phyloP scores from a whole-genome alignment of 1,284 basidiomycete species.

The Abortiporus biennis region DNA sequence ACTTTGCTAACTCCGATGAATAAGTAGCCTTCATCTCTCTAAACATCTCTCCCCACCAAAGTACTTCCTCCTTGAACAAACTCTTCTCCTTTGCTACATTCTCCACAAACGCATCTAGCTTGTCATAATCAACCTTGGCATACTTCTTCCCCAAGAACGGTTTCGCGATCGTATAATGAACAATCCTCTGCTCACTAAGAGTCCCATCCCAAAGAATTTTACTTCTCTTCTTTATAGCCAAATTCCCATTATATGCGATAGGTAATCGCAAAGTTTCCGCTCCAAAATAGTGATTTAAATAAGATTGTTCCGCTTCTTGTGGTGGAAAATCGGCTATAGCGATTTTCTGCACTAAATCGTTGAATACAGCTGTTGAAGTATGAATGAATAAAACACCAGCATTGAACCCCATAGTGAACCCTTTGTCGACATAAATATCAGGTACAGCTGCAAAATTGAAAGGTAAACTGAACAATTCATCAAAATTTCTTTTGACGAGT shows the following conservation, averaged over 20 bases:
- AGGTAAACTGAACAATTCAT: conserved; percentile 38
- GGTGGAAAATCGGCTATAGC: conserved; percentile 28
- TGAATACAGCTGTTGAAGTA: conserved; percentile 26
- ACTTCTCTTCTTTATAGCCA: conserved; percentile 34
- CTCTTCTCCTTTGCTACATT: conserved; percentile 26
- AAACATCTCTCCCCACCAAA: conserved; percentile 12
- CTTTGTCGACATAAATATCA: conserved; percentile 30
- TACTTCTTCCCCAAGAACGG: conserved; percentile 26
- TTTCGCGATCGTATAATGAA: conserved; percentile 37
- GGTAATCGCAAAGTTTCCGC: conserved; percentile 32
- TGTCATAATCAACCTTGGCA: conserved; percentile 21
- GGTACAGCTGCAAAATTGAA: conserved; percentile 38
- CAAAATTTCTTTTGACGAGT: conserved; percentile 34
- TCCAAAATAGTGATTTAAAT: conserved; percentile 38
- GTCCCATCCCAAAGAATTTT: conserved; percentile 31
- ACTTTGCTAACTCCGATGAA: no score
- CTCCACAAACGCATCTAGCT: conserved; percentile 40
- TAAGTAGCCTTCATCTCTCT: conserved; percentile 7
- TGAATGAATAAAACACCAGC: conserved; percentile 36
- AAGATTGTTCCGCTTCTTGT: conserved; percentile 36
- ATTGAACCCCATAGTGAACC: conserved; percentile 35
- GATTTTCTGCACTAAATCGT: conserved; percentile 30
- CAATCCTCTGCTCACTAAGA: conserved; percentile 28
- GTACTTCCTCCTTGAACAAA: conserved; percentile 11
- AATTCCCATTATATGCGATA: conserved; percentile 39